Evolutionary conservation across 495 filamentous ascomycete species (phyloP), one percentile per base, ranked within the genome.

Genomic region (Lasiosphaeria ovina): DNA sequence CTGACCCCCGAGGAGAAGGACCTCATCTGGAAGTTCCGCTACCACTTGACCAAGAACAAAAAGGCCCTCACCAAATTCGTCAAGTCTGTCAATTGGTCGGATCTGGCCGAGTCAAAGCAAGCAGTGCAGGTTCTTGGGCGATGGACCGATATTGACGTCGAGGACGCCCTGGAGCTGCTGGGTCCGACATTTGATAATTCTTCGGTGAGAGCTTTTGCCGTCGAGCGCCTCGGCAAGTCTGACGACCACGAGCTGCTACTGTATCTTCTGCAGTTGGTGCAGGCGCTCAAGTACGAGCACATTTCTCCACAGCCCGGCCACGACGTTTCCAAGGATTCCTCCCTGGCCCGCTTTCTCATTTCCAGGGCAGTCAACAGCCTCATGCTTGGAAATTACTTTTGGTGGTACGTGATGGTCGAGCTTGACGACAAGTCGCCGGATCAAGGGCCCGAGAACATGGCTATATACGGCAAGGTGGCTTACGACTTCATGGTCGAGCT

Each of bases 371-470:
- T 88, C 12, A 83, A 87, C 55, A 97, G 93, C 65, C 87, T 95
- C 65, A 89, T 89, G 57, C 83, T 99, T 1, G 94, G 93, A 5
- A 99, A 94, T 69, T 97, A 91, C 70, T 83, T 99, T 51, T 91
- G 95, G 72, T 99, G 94, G 94, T 99, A 98, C 71, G 79, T 99
- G 1, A 97, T 97, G 85, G 95, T 98, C 3, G 95, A 99, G 72
- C 80, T 80, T 53, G 93, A 97, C 67, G 92, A 97, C 66, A 82
- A 86, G 55, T 88, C 85, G 55, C 83, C 84, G 6, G 85, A 87
- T 10, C 90, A 91, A 59, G 73, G 82, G 3, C 81, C 83, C 17
- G 84, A 86, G 53, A 87, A 92, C 60, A 90, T 87, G 34, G 87
- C 88, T 54, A 84, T 99, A 24, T 98, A 96, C 71, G 85, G 87